These are phyloP conservation scores for Lentinula edodes DNA, from an alignment of 768 basidiomycete species.

Conservation along the genomic window DNA sequence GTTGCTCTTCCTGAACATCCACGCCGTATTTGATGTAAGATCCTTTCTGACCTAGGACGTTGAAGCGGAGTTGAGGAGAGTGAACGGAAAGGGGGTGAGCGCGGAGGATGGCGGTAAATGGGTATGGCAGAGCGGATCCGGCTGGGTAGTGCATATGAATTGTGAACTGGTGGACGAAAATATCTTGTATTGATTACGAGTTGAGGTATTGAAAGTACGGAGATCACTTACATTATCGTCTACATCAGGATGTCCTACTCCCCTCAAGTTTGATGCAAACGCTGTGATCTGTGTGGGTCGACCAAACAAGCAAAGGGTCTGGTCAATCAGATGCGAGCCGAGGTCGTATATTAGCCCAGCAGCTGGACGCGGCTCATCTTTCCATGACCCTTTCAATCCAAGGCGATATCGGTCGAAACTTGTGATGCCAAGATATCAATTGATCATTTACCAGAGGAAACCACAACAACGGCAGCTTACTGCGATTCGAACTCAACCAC, in stretches of 20 bases:
- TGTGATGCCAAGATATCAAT: not conserved
- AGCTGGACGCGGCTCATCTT: slow-evolving; percentile 58
- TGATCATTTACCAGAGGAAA: not conserved
- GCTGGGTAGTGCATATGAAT: slow-evolving; percentile 46
- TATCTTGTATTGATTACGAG: not conserved
- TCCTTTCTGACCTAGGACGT: slow-evolving; percentile 67
- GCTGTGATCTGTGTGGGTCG: slow-evolving; percentile 63
- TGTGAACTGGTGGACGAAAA: slow-evolving; percentile 35
- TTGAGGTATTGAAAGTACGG: not conserved
- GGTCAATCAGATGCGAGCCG: slow-evolving; percentile 78
- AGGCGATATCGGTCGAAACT: slow-evolving; percentile 76
- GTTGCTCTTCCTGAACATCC: slow-evolving; percentile 76
- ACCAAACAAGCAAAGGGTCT: slow-evolving; percentile 71
- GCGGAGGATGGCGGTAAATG: slow-evolving; percentile 62
- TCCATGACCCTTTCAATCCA: slow-evolving; percentile 69
- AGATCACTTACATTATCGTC: slow-evolving; percentile 54
- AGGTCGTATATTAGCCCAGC: slow-evolving; percentile 73
- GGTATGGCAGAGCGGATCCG: slow-evolving; percentile 35
- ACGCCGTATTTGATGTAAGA: slow-evolving; percentile 72
- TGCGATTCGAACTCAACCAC: slow-evolving; percentile 73
- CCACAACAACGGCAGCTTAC: slow-evolving; percentile 29
- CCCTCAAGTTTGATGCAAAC: slow-evolving; percentile 63
- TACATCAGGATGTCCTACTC: slow-evolving; percentile 56
- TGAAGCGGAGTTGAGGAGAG: slow-evolving; percentile 62
- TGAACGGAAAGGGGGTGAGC: slow-evolving; percentile 67